phyloP scores from a whole-genome alignment of 345 rosid genomes.

The Gossypioides kirkii region DNA sequence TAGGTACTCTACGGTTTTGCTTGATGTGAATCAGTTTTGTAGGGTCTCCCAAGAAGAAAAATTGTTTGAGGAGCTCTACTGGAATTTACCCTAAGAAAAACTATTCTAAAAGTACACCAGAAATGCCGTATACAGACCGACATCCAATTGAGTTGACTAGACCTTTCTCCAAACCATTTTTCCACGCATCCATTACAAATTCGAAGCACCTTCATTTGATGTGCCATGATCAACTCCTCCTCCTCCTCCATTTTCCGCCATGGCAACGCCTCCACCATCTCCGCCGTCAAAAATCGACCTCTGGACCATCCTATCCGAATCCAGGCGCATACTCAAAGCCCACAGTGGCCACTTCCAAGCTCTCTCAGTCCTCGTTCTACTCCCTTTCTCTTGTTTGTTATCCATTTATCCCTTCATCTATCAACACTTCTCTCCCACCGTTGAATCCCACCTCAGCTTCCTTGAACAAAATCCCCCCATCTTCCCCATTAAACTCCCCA shows the following conservation, averaged over 20 bases:
- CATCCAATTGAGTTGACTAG: neutral
- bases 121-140: neutral
- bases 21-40: too few species aligned
- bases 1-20: too few species aligned
- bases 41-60: too few species aligned
- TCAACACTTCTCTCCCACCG: constrained; percentile 13
- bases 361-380: constrained; percentile 74
- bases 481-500: constrained; percentile 3
- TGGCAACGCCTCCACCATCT: constrained; percentile 26
- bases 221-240: neutral
- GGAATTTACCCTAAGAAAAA: constrained; percentile 13
- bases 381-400: constrained; percentile 55
- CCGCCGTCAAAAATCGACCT: constrained; percentile 22
- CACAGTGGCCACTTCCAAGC: constrained; percentile 88
- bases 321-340: constrained; percentile 60
- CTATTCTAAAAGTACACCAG: too few species aligned
- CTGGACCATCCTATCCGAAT: constrained; percentile 42
- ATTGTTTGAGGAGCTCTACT: too few species aligned
- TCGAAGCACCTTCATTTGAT: neutral
- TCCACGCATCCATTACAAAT: neutral
- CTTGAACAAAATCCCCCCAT: constrained; percentile 2
- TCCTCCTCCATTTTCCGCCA: neutral
- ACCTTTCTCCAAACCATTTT: neutral
- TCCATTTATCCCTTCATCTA: constrained; percentile 37
- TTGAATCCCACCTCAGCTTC: constrained; percentile 23